phyloP scores from a whole-genome alignment of 2,329 filamentous ascomycete species.

The Cladosporium colombiae region DNA sequence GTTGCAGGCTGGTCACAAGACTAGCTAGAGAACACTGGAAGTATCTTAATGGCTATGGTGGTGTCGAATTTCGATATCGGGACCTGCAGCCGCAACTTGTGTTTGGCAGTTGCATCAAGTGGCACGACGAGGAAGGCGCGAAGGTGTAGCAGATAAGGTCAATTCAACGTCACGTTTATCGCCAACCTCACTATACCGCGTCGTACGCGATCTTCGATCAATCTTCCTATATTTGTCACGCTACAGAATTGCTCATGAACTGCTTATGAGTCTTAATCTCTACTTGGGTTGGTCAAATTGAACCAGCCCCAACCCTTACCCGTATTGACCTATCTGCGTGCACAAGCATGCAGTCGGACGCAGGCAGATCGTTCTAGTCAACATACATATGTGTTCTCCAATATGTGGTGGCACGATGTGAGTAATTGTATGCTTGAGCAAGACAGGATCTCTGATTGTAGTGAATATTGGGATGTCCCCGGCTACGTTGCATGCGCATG shows the following conservation, averaged over 20 bases:
- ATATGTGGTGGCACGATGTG: neutral
- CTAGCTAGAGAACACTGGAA: neutral
- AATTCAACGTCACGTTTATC: neutral
- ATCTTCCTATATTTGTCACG: neutral
- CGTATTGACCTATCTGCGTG: neutral
- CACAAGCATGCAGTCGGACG: neutral
- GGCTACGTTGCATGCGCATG: too few relatives aligned
- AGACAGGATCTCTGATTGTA: neutral
- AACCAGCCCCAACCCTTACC: neutral
- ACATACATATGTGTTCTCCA: neutral
- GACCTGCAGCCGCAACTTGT: neutral
- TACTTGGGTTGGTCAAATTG: neutral
- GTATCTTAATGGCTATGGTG: neutral
- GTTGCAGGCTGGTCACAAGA: neutral
- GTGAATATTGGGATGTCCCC: neutral
- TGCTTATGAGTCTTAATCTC: neutral
- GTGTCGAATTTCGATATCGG: neutral
- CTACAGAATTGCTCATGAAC: neutral
- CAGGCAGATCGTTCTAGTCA: neutral
- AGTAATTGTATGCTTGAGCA: neutral
- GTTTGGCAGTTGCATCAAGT: neutral
- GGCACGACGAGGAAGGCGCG: neutral
- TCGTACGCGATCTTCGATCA: neutral
- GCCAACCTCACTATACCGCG: neutral
- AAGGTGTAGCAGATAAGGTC: neutral